phyloP scores from a whole-genome alignment of 805 yeast species.

The Teunomyces aglyptinius region DNA sequence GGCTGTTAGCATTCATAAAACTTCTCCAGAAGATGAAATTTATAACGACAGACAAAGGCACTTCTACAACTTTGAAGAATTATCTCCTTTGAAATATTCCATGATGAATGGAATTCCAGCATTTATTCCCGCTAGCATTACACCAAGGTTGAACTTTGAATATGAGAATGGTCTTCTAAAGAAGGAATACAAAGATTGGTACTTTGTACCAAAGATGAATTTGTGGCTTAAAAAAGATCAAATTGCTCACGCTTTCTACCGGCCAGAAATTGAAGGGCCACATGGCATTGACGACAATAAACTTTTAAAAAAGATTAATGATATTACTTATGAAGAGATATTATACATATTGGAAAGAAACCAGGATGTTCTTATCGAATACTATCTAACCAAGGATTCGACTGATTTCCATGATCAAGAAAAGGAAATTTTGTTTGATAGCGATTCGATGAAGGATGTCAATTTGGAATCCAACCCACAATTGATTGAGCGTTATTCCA shows the following conservation, averaged over 20 bases:
- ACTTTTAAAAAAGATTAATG: slow-evolving; percentile 3
- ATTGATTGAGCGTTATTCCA: slow-evolving; percentile 3
- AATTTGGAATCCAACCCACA: not conserved
- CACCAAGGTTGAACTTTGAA: slow-evolving; percentile 45
- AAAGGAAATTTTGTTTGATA: slow-evolving; percentile 14
- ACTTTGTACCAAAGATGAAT: slow-evolving; percentile 46
- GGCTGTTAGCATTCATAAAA: slow-evolving; percentile 8
- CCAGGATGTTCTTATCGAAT: slow-evolving; percentile 27
- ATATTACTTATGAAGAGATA: slow-evolving; percentile 22
- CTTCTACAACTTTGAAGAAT: slow-evolving; percentile 29
- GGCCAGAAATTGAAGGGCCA: slow-evolving; percentile 17
- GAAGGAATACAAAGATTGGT: slow-evolving; percentile 36
- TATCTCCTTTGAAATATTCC: slow-evolving; percentile 44
- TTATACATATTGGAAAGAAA: slow-evolving; percentile 24
- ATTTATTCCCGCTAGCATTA: slow-evolving; percentile 50
- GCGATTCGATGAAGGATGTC: not conserved
- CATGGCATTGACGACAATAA: not conserved
- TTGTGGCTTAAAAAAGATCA: slow-evolving; percentile 53
- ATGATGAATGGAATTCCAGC: slow-evolving; percentile 50
- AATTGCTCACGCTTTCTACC: slow-evolving; percentile 18
- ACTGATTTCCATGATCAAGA: slow-evolving; percentile 34
- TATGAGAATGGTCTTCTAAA: slow-evolving; percentile 34
- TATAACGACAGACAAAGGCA: slow-evolving; percentile 42
- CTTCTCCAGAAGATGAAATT: slow-evolving; percentile 24
- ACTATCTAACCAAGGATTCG: slow-evolving; percentile 24